Conservation (phyloP, 768 basidiomycete species). For the Boletus sp. region DNA sequence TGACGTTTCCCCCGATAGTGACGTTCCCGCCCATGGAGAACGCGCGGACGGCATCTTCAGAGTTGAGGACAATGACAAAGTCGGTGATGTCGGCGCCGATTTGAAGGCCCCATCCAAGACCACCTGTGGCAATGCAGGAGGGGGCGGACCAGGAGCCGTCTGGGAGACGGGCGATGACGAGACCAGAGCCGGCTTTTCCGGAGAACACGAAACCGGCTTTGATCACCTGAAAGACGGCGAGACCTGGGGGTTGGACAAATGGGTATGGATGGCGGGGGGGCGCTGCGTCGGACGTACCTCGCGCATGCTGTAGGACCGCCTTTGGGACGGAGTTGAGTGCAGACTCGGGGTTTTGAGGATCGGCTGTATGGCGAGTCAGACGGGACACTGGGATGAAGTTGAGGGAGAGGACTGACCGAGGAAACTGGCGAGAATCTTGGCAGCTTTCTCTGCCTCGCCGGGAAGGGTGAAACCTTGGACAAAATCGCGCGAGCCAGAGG, state of each 20-base stretch:
- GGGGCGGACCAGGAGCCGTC: slow-evolving; percentile 98
- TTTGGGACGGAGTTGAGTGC: slow-evolving; percentile 95
- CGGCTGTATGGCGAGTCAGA: slow-evolving; percentile 46
- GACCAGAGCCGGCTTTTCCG: slow-evolving; percentile 89
- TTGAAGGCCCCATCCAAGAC: slow-evolving; percentile 92
- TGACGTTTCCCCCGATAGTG: slow-evolving; percentile 88
- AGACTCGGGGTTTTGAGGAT: slow-evolving; percentile 82
- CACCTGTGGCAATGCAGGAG: slow-evolving; percentile 94
- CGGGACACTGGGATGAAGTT: neutral
- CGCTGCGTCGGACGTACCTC: slow-evolving; percentile 53
- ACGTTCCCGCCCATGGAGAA: slow-evolving; percentile 96
- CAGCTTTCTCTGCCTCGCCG: slow-evolving; percentile 91
- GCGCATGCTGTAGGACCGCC: slow-evolving; percentile 81
- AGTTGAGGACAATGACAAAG: slow-evolving; percentile 96
- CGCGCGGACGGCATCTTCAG: slow-evolving; percentile 91
- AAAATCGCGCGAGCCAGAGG: slow-evolving; percentile 71
- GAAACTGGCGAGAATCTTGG: slow-evolving; percentile 86
- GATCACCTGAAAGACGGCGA: slow-evolving; percentile 92
- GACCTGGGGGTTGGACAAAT: slow-evolving; percentile 46
- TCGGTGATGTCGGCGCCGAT: slow-evolving; percentile 94
- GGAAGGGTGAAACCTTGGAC: slow-evolving; percentile 86
- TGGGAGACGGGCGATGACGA: slow-evolving; percentile 88
- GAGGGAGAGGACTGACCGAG: slow-evolving; percentile 53
- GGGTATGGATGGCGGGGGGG: neutral
- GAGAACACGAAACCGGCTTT: slow-evolving; percentile 95